Percentiles rank a stretch among this genome's conserved stretches.
These are phyloP conservation scores for Purpureocillium lavendulum DNA, from an alignment of 2,329 filamentous ascomycete genomes.

Conservation along the genomic window DNA sequence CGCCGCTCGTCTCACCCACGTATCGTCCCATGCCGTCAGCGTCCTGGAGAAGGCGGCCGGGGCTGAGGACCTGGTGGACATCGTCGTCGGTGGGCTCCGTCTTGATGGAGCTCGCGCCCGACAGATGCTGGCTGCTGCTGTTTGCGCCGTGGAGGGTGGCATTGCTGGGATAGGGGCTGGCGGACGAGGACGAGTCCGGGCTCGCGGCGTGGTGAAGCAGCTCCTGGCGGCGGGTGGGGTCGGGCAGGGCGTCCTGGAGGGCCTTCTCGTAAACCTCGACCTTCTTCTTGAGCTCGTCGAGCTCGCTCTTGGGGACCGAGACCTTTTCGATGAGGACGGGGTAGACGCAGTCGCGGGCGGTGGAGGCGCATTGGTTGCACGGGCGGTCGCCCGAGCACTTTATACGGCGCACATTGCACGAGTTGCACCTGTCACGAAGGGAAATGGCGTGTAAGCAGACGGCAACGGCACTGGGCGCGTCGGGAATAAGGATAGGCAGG, in stretches of 20 bases:
- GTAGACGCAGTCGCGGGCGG: constrained; percentile 38
- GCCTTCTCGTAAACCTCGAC: constrained; percentile 31
- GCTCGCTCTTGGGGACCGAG: constrained; percentile 29
- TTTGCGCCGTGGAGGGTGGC: background rate
- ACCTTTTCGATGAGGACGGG: constrained; percentile 35
- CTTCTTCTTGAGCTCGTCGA: constrained; percentile 30
- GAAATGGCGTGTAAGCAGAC: too few species aligned
- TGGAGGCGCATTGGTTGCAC: constrained; percentile 34
- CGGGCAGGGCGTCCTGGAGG: constrained; percentile 27
- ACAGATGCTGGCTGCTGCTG: constrained; percentile 2
- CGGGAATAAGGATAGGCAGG: too few species aligned
- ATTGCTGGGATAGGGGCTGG: constrained; percentile 7
- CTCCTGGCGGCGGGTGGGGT: constrained; percentile 23
- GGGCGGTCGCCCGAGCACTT: constrained; percentile 43
- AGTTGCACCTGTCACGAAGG: constrained; percentile 33
- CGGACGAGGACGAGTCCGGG: constrained; percentile 12
- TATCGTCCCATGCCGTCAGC: constrained; percentile 34
- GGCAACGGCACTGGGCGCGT: too few species aligned
- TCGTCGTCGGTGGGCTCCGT: constrained; percentile 13
- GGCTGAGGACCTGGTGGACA: constrained; percentile 12
- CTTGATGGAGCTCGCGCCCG: constrained; percentile 5
- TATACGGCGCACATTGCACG: constrained; percentile 42
- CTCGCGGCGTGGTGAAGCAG: constrained; percentile 19
- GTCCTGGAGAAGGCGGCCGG: constrained; percentile 36
- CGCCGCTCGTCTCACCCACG: constrained; percentile 40